Base-by-base conservation (phyloP, 2,329 filamentous ascomycete species). In the Talaromyces sp. region DNA sequence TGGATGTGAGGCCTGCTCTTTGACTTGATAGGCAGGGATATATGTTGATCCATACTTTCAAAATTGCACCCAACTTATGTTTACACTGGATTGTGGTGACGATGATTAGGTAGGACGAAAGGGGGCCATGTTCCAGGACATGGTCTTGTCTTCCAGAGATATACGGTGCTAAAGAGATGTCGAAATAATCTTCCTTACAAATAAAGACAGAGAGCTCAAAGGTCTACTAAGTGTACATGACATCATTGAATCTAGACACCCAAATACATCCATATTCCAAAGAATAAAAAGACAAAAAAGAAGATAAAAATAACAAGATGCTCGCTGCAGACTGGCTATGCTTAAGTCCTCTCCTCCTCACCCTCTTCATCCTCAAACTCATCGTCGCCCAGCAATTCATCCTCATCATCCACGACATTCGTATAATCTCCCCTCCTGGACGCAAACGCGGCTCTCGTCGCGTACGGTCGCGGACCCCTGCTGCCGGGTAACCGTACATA, bases 321-420 rank as follows among this genome's bases (percentile, higher is more conserved):
- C 31, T 62, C 47, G 50, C 19, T 31, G 27, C 27, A 22, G 15
- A 13, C 22, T 31, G 56, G 37, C 35, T 59, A 59, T 59, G 56
- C 56, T 59, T 4, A 59, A 59, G 13, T 59, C 17, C 56, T 59
- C 56, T 58, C 56, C 25, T 59, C 78, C 61, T 80, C 90, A 67
- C 97, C 94, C 73, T 97, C 93, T 69, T 97, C 94, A 70, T 91
- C 93, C 69, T 97, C 94, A 70, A 92, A 93, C 66, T 96, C 93
- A 70, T 97, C 94, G 0, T 72, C 72, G 1, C 95, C 95, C 41
- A 99, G 80, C 70, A 99, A 81, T 81, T 98, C 94, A 58, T 94
- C 94, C 76, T 98, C 95, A 74, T 98, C 95, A 60, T 95, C 91
- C 72, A 96, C 93, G 61, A 97, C 92, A 72, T 90, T 85, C 17